phyloP scores from a whole-genome alignment of 2,329 filamentous ascomycete genomes.

The Pseudocercospora cruenta region DNA sequence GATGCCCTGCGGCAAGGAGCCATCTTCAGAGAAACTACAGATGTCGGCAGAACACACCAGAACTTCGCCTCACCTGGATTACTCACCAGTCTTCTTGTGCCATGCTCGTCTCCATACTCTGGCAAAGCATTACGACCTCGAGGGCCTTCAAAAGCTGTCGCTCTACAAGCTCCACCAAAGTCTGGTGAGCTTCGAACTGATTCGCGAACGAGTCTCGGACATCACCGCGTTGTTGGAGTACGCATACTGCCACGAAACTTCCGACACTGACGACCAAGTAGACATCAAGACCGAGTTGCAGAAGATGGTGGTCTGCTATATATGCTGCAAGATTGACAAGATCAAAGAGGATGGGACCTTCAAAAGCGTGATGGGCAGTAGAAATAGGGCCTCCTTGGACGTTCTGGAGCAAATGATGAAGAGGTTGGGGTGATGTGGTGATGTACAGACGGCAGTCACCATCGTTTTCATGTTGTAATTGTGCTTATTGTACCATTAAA shows the following conservation, averaged over 20 bases:
- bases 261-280: not conserved
- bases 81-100: slow-evolving; percentile 15
- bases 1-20: not conserved
- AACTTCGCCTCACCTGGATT: slow-evolving; percentile 2
- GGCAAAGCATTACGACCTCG: slow-evolving; percentile 13
- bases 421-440: not conserved
- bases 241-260: not conserved
- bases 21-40: not conserved
- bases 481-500: not conserved
- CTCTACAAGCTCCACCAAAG: slow-evolving; percentile 12
- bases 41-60: not conserved
- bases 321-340: slow-evolving; percentile 13
- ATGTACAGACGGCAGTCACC: not conserved
- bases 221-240: slow-evolving; percentile 11
- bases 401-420: slow-evolving; percentile 1
- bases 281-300: not conserved
- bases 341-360: not conserved
- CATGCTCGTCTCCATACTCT: slow-evolving; percentile 18
- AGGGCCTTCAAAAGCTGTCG: not conserved
- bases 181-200: slow-evolving; percentile 2
- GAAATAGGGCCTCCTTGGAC: not conserved
- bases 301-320: slow-evolving; percentile 11
- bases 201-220: not conserved
- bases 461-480: not conserved
- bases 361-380: not conserved